A percentile compares a stretch with the other conserved stretches of the same genome.
Evolutionary conservation across 1,139 yeast genomes (phyloP).

Genomic region (Meyerozyma smithsonii): DNA sequence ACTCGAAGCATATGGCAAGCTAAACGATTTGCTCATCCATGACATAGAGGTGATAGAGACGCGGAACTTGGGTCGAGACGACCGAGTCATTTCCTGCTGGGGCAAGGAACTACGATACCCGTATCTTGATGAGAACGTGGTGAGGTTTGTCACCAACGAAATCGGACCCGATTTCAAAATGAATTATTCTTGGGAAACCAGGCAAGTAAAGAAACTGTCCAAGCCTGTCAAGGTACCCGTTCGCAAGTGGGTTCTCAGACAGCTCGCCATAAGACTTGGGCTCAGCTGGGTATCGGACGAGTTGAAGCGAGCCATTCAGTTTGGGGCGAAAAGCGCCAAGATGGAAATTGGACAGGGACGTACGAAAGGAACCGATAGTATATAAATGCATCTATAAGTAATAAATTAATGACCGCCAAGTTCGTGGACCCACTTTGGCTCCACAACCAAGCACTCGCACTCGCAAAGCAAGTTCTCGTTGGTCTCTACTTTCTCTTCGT

Average conservation of each 20-base stretch:
- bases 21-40: slow-evolving; percentile 48
- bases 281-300: slow-evolving; percentile 61
- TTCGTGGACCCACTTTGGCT: slow-evolving; percentile 45
- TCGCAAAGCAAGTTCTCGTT: slow-evolving; percentile 28
- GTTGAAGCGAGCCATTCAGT: slow-evolving; percentile 92
- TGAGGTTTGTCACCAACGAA: slow-evolving; percentile 43
- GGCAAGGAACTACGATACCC: slow-evolving; percentile 93
- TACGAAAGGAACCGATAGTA: slow-evolving; percentile 55
- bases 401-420: slow-evolving; percentile 12
- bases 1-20: slow-evolving; percentile 16
- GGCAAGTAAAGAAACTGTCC: slow-evolving; percentile 21
- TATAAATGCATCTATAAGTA: neutral
- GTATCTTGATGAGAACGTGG: slow-evolving; percentile 63
- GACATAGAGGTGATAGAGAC: slow-evolving; percentile 73
- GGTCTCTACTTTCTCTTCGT: slow-evolving; percentile 15
- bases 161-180: slow-evolving; percentile 53
- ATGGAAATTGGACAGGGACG: slow-evolving; percentile 72
- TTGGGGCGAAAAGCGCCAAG: slow-evolving; percentile 94
- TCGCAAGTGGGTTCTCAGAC: slow-evolving; percentile 62
- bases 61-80: slow-evolving; percentile 87
- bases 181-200: slow-evolving; percentile 24
- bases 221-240: slow-evolving; percentile 27
- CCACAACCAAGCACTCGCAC: slow-evolving; percentile 42
- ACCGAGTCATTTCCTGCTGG: slow-evolving; percentile 78
- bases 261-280: slow-evolving; percentile 50